Conservation (phyloP, 2,329 filamentous ascomycete species). For the Ophiobolus disseminans region DNA sequence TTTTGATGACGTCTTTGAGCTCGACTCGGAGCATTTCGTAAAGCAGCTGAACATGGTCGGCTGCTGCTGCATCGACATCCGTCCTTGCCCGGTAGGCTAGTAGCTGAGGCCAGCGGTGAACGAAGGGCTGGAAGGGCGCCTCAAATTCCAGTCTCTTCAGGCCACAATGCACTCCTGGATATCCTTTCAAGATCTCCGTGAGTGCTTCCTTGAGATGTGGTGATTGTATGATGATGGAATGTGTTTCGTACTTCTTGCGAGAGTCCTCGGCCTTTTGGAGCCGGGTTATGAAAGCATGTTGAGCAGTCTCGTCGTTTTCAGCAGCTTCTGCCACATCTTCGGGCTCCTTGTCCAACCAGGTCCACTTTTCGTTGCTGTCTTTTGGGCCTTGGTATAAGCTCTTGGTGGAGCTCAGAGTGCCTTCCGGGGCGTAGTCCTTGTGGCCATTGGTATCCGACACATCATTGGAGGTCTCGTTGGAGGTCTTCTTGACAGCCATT, state of each 20-base stretch:
- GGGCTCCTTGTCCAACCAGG: constrained; percentile 35
- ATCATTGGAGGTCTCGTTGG: constrained; percentile 1
- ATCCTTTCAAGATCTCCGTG: constrained; percentile 61
- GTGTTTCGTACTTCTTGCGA: constrained; percentile 65
- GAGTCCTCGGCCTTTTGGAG: constrained; percentile 58
- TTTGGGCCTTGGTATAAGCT: constrained; percentile 31
- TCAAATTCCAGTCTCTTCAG: constrained; percentile 67
- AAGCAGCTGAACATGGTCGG: constrained; percentile 48
- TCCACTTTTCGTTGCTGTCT: constrained; percentile 34
- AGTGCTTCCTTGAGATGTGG: constrained; percentile 66
- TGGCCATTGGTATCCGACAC: constrained; percentile 1
- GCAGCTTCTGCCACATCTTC: constrained; percentile 46
- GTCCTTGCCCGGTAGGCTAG: constrained; percentile 18
- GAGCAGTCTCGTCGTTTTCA: constrained; percentile 67
- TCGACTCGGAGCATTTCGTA: constrained; percentile 46
- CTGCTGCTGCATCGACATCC: constrained; percentile 26
- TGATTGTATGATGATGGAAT: constrained; percentile 70
- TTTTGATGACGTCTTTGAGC: constrained; percentile 49
- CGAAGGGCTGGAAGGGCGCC: constrained; percentile 67
- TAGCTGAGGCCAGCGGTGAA: constrained; percentile 66
- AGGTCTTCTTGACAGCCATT: constrained; percentile 4
- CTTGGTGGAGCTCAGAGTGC: constrained; percentile 25
- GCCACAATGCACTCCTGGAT: constrained; percentile 66
- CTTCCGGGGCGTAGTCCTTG: constrained; percentile 10
- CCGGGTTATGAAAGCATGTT: constrained; percentile 56